Base-by-base conservation (phyloP, 331 rosid species). In the Telfairia occidentalis region DNA sequence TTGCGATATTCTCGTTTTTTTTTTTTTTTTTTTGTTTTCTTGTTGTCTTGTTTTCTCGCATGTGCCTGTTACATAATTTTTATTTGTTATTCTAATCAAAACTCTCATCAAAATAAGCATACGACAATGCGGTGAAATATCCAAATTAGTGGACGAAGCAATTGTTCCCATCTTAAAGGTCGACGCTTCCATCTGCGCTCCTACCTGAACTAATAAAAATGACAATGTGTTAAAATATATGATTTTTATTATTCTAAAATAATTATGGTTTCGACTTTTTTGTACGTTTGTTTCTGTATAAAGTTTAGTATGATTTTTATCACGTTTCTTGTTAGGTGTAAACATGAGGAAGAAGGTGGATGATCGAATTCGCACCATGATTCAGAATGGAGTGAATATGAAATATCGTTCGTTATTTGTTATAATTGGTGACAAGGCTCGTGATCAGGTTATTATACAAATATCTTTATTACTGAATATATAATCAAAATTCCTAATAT, bases 341-440 rank as follows among this genome's bases (percentile, higher is more conserved):
- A 60, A 32, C 42, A 60, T 60, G 69, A 60, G 69, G 37, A 60
- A 60, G 69, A 60, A 60, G 69, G 69, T 60, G 38, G 43, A 60
- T 30, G 69, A 60, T 60, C 69, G 43, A 29, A 60, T 60, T 15
- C 69, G 69, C 24, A 30, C 69, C 42, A 26, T 60, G 69, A 60
- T 60, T 60, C 69, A 60, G 9, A 60, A 60, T 15, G 69, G 69
- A 30, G 69, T 30, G 40, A 60, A 15, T 34, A 60, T 30, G 69
- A 60, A 15, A 15, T 29, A 60, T 32, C 69, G 69, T 30, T 60
- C 69, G 0, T 29, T 60, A 0, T 60, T 60, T 60, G 69, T 60
- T 15, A 30, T 60, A 60, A 60, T 60, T 32, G 69, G 69, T 2
- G 24, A 32, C 3, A 60, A 60, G 43, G 23, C 12, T 60, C 69